Evolutionary conservation across 2,329 filamentous ascomycete species (phyloP).

Genomic region (Colletotrichum orchidophilum): DNA sequence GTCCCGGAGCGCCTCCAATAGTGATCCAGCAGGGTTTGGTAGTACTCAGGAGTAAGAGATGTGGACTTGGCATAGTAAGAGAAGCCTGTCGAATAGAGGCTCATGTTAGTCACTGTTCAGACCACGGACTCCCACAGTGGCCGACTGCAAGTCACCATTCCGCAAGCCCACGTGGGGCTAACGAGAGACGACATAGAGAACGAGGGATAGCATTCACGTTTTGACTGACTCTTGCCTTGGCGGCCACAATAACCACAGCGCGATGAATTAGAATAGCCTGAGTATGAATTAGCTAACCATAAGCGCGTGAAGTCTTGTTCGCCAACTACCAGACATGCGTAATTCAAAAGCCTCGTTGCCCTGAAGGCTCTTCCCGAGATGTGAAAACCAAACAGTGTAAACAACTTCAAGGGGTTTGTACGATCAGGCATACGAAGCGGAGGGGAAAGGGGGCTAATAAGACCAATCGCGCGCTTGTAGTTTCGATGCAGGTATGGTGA

Average conservation of each 20-base stretch:
- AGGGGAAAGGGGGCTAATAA: not conserved
- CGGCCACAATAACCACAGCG: conserved; percentile 64
- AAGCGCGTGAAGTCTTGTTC: not conserved
- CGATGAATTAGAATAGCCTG: conserved; percentile 62
- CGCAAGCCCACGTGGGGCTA: not conserved
- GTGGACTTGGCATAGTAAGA: conserved; percentile 76
- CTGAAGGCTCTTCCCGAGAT: not conserved
- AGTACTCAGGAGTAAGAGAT: conserved; percentile 71
- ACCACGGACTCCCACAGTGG: not conserved
- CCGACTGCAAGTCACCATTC: not conserved
- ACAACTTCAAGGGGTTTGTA: not conserved
- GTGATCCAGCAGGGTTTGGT: conserved; percentile 77
- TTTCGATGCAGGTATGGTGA: not conserved
- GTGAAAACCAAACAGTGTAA: not conserved
- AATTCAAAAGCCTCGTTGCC: not conserved
- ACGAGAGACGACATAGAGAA: conserved; percentile 2
- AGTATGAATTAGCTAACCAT: not conserved
- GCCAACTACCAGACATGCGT: not conserved
- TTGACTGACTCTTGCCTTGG: conserved; percentile 59
- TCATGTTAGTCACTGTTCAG: conserved; percentile 36
- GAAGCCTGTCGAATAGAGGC: conserved; percentile 61
- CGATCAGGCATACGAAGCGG: not conserved
- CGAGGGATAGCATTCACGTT: conserved; percentile 50
- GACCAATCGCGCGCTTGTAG: not conserved
- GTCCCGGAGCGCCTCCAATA: conserved; percentile 80